phyloP scores from a whole-genome alignment of 78 protist species.

The Chrysochromulina tobinii region DNA sequence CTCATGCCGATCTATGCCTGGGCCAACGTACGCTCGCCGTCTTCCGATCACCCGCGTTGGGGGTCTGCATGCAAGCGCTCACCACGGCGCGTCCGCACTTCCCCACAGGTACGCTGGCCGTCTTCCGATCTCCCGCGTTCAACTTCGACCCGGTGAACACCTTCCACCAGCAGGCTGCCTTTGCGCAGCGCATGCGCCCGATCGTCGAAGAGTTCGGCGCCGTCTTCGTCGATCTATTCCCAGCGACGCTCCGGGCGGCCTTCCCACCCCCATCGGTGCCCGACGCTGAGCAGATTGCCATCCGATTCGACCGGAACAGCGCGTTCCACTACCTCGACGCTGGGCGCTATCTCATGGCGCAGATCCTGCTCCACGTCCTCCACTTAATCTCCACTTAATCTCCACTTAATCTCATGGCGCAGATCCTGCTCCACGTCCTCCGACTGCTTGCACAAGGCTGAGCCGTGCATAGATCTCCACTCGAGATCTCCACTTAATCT shows the following conservation, averaged over 20 bases:
- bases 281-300: not conserved
- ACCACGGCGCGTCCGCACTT: too few relatives aligned
- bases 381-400: not conserved
- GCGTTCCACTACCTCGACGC: not conserved
- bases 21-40: not conserved
- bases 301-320: not conserved
- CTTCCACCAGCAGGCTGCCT: not conserved
- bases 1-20: not conserved
- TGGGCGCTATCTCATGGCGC: slow-evolving; percentile 1
- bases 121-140: not conserved
- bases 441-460: too few relatives aligned
- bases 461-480: too few relatives aligned
- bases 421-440: too few relatives aligned
- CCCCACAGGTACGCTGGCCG: not conserved
- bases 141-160: slow-evolving; percentile 24
- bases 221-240: not conserved
- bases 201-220: not conserved
- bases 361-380: not conserved
- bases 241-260: not conserved
- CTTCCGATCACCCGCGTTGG: too few relatives aligned
- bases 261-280: not conserved
- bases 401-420: too few relatives aligned
- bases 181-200: not conserved
- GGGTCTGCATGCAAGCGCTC: too few relatives aligned
- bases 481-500: too few relatives aligned